Percentiles rank a stretch among this genome's conserved stretches.
These are phyloP conservation scores for Orbilia brochopaga DNA, from an alignment of 2,329 filamentous ascomycete genomes.

Conservation along the genomic window DNA sequence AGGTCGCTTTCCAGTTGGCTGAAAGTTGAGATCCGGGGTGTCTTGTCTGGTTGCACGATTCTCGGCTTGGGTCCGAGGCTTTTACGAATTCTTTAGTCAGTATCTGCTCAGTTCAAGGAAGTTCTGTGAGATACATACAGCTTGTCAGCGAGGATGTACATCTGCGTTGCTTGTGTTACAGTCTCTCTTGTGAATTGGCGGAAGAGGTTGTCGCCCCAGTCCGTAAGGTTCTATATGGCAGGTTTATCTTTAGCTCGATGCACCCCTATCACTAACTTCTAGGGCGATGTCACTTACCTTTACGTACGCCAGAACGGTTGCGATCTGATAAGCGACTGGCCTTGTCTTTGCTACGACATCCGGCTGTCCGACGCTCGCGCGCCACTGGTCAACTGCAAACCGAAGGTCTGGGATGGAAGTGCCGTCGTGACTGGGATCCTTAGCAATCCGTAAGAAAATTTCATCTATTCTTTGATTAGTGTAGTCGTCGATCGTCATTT, in stretches of 20 bases:
- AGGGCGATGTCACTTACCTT: not conserved
- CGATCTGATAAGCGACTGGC: slow-evolving; percentile 16
- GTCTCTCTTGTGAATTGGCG: slow-evolving; percentile 20
- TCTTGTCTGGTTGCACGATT: slow-evolving; percentile 1
- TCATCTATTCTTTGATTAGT: slow-evolving; percentile 4
- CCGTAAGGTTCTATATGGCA: slow-evolving; percentile 8
- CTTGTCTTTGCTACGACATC: slow-evolving; percentile 7
- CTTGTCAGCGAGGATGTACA: slow-evolving; percentile 15
- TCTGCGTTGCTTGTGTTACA: slow-evolving; percentile 11
- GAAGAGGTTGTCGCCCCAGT: slow-evolving; percentile 26
- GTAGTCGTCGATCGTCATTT: slow-evolving; percentile 7
- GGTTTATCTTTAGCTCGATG: not conserved
- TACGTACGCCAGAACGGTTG: slow-evolving; percentile 13
- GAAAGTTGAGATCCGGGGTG: not conserved
- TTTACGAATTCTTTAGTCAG: not conserved
- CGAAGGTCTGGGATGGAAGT: slow-evolving; percentile 1
- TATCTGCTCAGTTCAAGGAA: not conserved
- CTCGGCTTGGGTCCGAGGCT: slow-evolving; percentile 12
- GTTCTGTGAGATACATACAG: slow-evolving; percentile 1
- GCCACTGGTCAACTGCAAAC: slow-evolving; percentile 11
- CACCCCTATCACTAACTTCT: not conserved
- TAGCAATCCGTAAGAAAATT: slow-evolving; percentile 2
- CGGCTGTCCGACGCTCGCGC: slow-evolving; percentile 1
- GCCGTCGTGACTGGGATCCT: slow-evolving; percentile 1
- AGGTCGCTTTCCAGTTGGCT: slow-evolving; percentile 4